Percentiles rank a stretch among this genome's conserved stretches.
phyloP scores from a whole-genome alignment of 192 early-diverging fungal genomes.

The Obelidium mucronatum region DNA sequence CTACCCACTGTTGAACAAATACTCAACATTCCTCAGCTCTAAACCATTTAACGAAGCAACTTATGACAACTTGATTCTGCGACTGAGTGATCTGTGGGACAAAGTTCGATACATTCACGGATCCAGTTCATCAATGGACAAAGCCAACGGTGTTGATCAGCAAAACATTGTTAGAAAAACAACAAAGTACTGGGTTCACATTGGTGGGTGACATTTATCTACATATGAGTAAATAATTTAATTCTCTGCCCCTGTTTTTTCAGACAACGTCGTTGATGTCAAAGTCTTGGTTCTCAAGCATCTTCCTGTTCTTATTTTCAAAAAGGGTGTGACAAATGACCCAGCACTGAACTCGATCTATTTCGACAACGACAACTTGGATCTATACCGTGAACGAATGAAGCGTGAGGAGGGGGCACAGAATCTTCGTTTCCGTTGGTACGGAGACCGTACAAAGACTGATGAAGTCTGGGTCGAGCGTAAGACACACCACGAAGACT shows the following conservation, averaged over 20 bases:
- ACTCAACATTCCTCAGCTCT: constrained; percentile 76
- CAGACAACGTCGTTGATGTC: constrained; percentile 90
- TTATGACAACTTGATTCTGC: constrained; percentile 79
- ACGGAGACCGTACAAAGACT: constrained; percentile 80
- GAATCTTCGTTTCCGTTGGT: constrained; percentile 87
- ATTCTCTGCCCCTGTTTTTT: not conserved
- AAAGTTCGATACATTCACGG: constrained; percentile 30
- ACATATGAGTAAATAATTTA: not conserved
- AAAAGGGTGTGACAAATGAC: constrained; percentile 73
- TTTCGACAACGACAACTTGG: constrained; percentile 83
- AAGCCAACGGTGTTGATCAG: constrained; percentile 53
- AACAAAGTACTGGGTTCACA: constrained; percentile 91
- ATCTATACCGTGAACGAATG: constrained; percentile 84
- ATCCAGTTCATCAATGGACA: constrained; percentile 23
- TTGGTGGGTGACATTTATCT: constrained; percentile 41
- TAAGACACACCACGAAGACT: constrained; percentile 95
- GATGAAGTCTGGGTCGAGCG: constrained; percentile 92
- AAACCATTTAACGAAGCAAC: constrained; percentile 82
- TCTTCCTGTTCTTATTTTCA: constrained; percentile 88
- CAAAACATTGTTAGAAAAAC: constrained; percentile 82
- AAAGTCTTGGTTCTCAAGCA: constrained; percentile 91
- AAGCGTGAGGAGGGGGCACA: constrained; percentile 86
- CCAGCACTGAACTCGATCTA: constrained; percentile 90
- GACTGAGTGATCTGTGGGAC: constrained; percentile 59
- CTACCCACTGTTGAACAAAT: constrained; percentile 75